Evolutionary conservation across 805 yeast species (phyloP).

Genomic region (Tetrapisispora nanseiensis): DNA sequence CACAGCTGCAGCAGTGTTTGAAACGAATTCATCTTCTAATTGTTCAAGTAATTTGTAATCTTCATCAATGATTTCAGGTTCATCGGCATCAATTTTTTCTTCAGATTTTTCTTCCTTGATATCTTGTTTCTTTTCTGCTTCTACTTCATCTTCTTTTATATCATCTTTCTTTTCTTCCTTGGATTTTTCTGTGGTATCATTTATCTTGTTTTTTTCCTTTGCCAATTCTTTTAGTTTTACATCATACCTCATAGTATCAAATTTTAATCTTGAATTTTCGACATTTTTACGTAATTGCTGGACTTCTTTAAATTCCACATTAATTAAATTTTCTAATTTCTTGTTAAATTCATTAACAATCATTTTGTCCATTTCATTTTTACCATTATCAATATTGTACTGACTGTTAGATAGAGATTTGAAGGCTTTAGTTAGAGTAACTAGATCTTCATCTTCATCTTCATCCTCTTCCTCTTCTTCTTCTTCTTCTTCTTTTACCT

Average conservation of each 20-base stretch:
- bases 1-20: conserved; percentile 72
- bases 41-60: conserved; percentile 39
- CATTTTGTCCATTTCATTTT: conserved; percentile 60
- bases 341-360: conserved; percentile 51
- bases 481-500: conserved; percentile 28
- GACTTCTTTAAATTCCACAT: conserved; percentile 52
- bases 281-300: conserved; percentile 55
- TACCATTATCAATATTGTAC: conserved; percentile 53
- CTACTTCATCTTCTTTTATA: conserved; percentile 5
- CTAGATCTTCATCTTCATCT: conserved; percentile 40
- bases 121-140: neutral
- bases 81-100: neutral
- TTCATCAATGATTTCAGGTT: conserved; percentile 12
- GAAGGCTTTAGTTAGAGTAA: conserved; percentile 35
- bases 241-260: conserved; percentile 61
- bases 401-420: conserved; percentile 45
- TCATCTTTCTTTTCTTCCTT: conserved; percentile 4
- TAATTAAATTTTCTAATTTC: conserved; percentile 42
- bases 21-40: conserved; percentile 71
- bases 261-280: conserved; percentile 56
- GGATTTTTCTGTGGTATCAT: neutral
- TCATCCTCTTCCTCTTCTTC: conserved; percentile 28
- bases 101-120: conserved; percentile 7
- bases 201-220: conserved; percentile 17
- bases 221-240: conserved; percentile 28